Evolutionary conservation across 192 early-diverging fungal genomes (phyloP).

Genomic region (Mycoemilia scoparia): DNA sequence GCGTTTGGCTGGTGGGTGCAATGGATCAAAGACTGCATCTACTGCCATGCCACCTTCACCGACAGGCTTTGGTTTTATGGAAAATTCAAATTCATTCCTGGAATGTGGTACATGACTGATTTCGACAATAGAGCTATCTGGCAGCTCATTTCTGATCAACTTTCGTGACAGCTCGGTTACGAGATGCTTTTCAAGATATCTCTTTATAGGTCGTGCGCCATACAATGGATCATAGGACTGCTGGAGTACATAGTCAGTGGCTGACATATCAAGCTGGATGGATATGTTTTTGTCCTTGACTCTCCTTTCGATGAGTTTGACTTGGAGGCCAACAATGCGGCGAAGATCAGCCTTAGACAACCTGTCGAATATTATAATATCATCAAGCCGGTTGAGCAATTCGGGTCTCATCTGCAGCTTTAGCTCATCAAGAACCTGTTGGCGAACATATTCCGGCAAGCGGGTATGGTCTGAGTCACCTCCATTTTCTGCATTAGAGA

Average conservation of each 20-base stretch:
- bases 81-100: no score
- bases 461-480: background rate
- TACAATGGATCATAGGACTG: conserved; percentile 82
- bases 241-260: conserved; percentile 55
- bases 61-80: no score
- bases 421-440: conserved; percentile 67
- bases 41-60: no score
- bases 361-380: conserved; percentile 74
- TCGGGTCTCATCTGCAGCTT: conserved; percentile 72
- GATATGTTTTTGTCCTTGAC: conserved; percentile 59
- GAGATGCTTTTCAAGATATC: conserved; percentile 71
- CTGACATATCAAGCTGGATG: conserved; percentile 45
- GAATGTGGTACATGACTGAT: conserved; percentile 28
- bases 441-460: conserved; percentile 22
- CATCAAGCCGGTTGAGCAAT: conserved; percentile 91
- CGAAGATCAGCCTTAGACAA: conserved; percentile 39
- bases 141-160: conserved; percentile 43
- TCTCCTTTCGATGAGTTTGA: conserved; percentile 39
- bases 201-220: conserved; percentile 82
- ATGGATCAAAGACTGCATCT: no score
- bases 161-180: conserved; percentile 63
- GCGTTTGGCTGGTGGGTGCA: no score
- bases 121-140: conserved; percentile 32
- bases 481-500: conserved; percentile 6
- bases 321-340: conserved; percentile 55